Base-by-base conservation (phyloP, 1,284 basidiomycete genomes). In the Rhodotorula sp. region DNA sequence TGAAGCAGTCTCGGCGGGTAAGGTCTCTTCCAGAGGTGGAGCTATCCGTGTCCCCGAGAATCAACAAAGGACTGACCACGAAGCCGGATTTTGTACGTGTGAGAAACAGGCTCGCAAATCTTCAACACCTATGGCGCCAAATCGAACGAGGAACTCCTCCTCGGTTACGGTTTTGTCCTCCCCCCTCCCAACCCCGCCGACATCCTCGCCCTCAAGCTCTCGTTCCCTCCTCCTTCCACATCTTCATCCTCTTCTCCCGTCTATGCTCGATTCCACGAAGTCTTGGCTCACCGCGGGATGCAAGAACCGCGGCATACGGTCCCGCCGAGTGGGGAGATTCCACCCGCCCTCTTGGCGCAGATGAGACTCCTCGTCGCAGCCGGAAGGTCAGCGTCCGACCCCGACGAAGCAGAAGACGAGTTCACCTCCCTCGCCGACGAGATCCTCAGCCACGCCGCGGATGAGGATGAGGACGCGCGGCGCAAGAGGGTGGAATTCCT, bases 61-160 rank as follows among this genome's bases (percentile, higher is more conserved):
- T 10, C 8, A 14, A 43, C 38, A 43, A 12, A 43, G 1, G 38
- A 43, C 38, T 43, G 38, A 43, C 7, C 12, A 7, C 8, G 38
- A 38, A 38, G 38, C 1, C 38, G 38, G 12, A 26, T 23, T 21
- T 4, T 69, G 14, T 77, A 18, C 70, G 66, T 12, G 26, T 15
- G 7, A 18, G 15, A 72, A 7, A 3, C 52, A 73, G 85, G 84
- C 55, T 76, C 83, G 23, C 89, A 95, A 80, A 82, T 93, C n/a
- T 89, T 89, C 83, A 95, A 95, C 82, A 95, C 94, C 79, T 92
- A 92, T 78, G 91, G 91, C 0, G 85, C 86, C 0, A 93, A 92
- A 80, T 87, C 92, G 0, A 95, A 94, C 80, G 86, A 91, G 34
- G 91, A 93, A 79, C 85, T 95, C 47, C 86, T 95, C 60, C 85